Base-by-base conservation (phyloP, 331 rosid genomes). In the Dryas integrifolia region DNA sequence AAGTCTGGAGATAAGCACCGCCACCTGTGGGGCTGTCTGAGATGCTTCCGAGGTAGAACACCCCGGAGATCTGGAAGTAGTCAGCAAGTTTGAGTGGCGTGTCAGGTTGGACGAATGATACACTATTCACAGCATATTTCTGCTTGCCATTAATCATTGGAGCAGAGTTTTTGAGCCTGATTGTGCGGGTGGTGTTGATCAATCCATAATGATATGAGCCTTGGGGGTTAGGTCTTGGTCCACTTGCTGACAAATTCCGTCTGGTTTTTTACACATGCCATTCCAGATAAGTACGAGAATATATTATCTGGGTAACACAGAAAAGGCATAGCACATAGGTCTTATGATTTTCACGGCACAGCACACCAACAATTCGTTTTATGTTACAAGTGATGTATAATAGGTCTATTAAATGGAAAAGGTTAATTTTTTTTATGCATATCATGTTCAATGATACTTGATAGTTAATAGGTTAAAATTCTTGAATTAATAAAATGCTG, bases 141-240 rank as follows among this genome's bases (percentile, higher is more conserved):
- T 92, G 96, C 86, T 87, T 89, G 62, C 90, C 91, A 66, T 86
- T 81, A 71, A 91, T 85, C 63, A 84, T 6, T 10, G 90, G 90
- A 76, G 96, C 96, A 45, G 90, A 79, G 71, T 75, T 89, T 63
- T 75, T 73, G 24, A 92, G 93, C 65, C 85, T 86, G 55, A 92
- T 80, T 9, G 96, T 92, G 0, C 61, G 77, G 2, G 96, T 89
- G 2, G 81, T 83, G 82, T 89, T 92, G 78, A 92, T 92, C 84
- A 89, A 12, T 70, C 96, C 96, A 24, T 92, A 92, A 74, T 92
- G 97, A 79, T 92, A 92, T 6, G 97, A 92, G 47, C 97, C 97
- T 80, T 92, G 96, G 4, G 96, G 97, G 66, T 92, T 92, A 15
- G 97, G 97, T 21, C 97, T 89, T 43, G 97, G 97, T 49, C 97